Evolutionary conservation across 352 stramenopile species (phyloP).

Genomic region (Pythium biforme): DNA sequence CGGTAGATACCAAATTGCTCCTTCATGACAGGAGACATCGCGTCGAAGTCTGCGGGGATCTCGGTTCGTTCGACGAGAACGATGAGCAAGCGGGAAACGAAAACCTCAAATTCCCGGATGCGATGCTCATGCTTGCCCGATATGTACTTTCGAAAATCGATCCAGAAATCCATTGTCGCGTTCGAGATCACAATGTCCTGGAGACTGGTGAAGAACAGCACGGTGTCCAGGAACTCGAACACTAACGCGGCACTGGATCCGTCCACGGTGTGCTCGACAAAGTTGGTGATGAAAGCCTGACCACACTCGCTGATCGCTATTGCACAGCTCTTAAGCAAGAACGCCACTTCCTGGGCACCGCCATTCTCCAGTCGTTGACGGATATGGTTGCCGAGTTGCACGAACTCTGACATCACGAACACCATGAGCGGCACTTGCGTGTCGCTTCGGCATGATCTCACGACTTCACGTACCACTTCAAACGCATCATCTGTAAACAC

Average conservation of each 20-base stretch:
- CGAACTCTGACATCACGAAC: constrained; percentile 75
- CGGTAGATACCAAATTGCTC: constrained; percentile 68
- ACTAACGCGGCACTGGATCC: constrained; percentile 58
- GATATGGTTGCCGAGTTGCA: constrained; percentile 63
- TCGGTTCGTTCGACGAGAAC: constrained; percentile 73
- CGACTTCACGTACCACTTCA: constrained; percentile 64
- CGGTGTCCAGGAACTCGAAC: constrained; percentile 71
- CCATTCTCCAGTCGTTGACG: constrained; percentile 32
- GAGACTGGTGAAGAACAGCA: constrained; percentile 67
- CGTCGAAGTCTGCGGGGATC: constrained; percentile 57
- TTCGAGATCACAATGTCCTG: constrained; percentile 70
- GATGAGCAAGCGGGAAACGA: constrained; percentile 65
- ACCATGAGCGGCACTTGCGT: constrained; percentile 73
- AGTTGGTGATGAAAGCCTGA: constrained; percentile 73
- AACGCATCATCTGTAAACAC: constrained; percentile 46
- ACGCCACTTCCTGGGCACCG: constrained; percentile 31
- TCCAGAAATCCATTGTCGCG: constrained; percentile 84
- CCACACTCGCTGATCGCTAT: constrained; percentile 70
- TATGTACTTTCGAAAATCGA: constrained; percentile 72
- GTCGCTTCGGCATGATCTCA: constrained; percentile 53
- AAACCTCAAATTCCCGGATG: constrained; percentile 65
- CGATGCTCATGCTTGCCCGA: constrained; percentile 76
- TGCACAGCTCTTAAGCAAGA: constrained; percentile 52
- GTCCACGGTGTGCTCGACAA: constrained; percentile 75
- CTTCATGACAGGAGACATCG: constrained; percentile 42